Base-by-base conservation (phyloP, 2,329 filamentous ascomycete genomes). In the Thermomyces lanuginosus region DNA sequence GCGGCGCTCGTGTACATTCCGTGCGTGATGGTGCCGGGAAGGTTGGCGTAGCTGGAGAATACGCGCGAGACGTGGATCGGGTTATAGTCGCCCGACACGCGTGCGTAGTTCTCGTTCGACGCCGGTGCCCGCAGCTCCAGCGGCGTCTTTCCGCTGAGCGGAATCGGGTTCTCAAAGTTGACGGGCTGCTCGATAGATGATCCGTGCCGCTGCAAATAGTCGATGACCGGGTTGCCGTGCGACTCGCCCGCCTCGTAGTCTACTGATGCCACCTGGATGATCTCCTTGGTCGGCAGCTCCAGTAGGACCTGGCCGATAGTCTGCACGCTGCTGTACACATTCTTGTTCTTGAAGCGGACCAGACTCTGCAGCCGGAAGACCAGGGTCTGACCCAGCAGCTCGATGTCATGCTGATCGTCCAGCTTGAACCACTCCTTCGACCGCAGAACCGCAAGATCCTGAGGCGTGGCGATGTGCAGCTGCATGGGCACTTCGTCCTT, bases 1-100 rank as follows among this genome's bases (percentile, higher is more conserved):
- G 89, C 81, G 39, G 89, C 89, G 55, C 86, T 95, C 2, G 86
- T 91, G 66, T 95, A 98, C 89, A 98, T 98, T 50, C 89, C 89
- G 51, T 98, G 89, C 1, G 89, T 98, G 47, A 98, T 98, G 22
- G 89, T 98, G 26, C 89, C 91, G 1, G 84, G 84, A 9, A 98
- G 67, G 52, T 84, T 89, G 50, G 89, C 91, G 45, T 95, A 98
- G 58, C 73, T 82, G 16, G 89, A 80, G 60, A 98, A 98, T 29
- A 93, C 82, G 30, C 89, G 78, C 8, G 89, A 93, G 22, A 98
- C 89, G 64, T 98, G 89, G 36, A 98, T 98, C 13, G 89, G 89
- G 58, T 98, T 98, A 69, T 83, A 98, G 53, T 98, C 89, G 24
- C 89, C 89, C 27, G 91, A 98, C 10, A 98, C 89, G 39, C 83